Evolutionary conservation across 495 filamentous ascomycete species (phyloP).

Genomic region (Pseudotulostoma volvatum): DNA sequence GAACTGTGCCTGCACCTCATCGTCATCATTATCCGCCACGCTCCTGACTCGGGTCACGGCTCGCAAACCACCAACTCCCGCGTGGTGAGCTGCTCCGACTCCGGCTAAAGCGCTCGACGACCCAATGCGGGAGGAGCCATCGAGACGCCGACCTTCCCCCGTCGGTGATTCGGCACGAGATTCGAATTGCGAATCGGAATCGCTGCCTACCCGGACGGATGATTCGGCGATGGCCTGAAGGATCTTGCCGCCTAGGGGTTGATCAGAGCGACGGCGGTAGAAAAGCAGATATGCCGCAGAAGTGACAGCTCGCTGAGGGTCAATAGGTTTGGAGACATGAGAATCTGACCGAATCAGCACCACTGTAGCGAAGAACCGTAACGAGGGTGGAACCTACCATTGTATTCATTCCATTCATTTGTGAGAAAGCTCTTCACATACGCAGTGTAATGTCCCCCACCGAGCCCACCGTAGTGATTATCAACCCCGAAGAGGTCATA

Average conservation of each 20-base stretch:
- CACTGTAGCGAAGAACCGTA: no score
- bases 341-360: constrained; percentile 64
- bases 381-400: constrained; percentile 70
- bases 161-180: constrained; percentile 35
- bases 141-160: constrained; percentile 79
- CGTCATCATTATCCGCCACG: constrained; percentile 9
- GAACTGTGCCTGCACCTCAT: constrained; percentile 12
- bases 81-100: constrained; percentile 59
- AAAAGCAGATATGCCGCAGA: constrained; percentile 81
- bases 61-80: constrained; percentile 42
- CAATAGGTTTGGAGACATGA: constrained; percentile 35
- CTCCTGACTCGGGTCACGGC: constrained; percentile 18
- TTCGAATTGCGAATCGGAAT: constrained; percentile 28
- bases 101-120: constrained; percentile 67
- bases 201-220: constrained; percentile 27
- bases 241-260: constrained; percentile 61
- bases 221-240: constrained; percentile 48
- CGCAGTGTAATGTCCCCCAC: constrained; percentile 91
- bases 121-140: constrained; percentile 69
- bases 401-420: constrained; percentile 79
- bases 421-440: constrained; percentile 82
- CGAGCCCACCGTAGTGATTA: constrained; percentile 81
- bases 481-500: constrained; percentile 94
- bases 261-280: constrained; percentile 70
- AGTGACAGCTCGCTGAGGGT: constrained; percentile 42